phyloP scores from a whole-genome alignment of 2,329 filamentous ascomycete species.

The Trichoderma guizhouense region DNA sequence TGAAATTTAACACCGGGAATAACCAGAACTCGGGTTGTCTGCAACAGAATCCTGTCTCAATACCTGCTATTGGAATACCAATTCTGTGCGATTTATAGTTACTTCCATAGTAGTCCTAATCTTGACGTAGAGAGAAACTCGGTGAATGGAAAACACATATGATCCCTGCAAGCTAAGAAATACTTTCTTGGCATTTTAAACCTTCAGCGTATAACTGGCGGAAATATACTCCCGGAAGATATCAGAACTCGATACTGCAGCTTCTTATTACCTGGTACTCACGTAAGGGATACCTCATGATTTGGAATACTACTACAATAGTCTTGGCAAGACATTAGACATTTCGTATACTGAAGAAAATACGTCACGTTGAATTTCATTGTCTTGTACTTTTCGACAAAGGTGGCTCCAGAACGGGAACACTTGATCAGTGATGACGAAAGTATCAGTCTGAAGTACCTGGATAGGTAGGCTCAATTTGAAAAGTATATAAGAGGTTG shows the following conservation, averaged over 20 bases:
- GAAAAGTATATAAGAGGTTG: neutral
- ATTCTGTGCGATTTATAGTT: neutral
- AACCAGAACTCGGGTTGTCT: neutral
- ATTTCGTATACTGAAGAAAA: neutral
- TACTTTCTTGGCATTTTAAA: neutral
- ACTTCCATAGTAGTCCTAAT: neutral
- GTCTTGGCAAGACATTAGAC: neutral
- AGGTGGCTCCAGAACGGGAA: neutral
- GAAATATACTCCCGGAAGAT: neutral
- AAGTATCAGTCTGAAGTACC: neutral
- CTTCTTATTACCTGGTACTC: neutral
- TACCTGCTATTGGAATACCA: neutral
- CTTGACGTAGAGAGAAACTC: neutral
- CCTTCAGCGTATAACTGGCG: neutral
- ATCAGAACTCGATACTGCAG: neutral
- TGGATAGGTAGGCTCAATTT: neutral
- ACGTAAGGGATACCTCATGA: neutral
- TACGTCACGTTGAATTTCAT: neutral
- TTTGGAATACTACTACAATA: neutral
- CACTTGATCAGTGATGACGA: neutral
- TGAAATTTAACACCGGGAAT: neutral
- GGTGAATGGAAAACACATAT: neutral
- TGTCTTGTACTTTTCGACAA: neutral
- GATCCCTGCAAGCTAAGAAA: neutral
- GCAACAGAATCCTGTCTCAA: neutral